Evolutionary conservation across 768 basidiomycete genomes (phyloP).

Genomic region (Phaffia australis): DNA sequence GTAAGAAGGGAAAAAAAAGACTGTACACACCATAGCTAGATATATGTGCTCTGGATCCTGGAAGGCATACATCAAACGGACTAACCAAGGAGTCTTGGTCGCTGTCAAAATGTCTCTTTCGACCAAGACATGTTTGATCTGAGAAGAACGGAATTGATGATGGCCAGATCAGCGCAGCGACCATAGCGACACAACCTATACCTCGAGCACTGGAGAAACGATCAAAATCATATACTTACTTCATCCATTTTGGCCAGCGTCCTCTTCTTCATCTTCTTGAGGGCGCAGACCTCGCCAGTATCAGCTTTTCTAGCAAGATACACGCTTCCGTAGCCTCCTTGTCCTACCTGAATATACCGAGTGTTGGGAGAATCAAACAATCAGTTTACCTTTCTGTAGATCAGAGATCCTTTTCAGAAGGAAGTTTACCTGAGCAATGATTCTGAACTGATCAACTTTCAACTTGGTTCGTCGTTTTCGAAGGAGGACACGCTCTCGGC

Average conservation of each 20-base stretch:
- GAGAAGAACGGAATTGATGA: neutral
- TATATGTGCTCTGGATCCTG: conserved; percentile 85
- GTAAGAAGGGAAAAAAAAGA: neutral
- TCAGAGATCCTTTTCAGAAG: neutral
- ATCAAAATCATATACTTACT: conserved; percentile 41
- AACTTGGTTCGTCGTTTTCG: conserved; percentile 85
- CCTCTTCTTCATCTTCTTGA: conserved; percentile 94
- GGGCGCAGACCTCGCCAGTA: conserved; percentile 87
- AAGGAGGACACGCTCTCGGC: conserved; percentile 84
- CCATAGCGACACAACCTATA: neutral
- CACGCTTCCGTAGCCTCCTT: conserved; percentile 97
- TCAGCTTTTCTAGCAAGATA: conserved; percentile 91
- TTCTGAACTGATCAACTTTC: conserved; percentile 88
- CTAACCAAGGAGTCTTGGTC: conserved; percentile 96
- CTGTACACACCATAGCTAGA: conserved; percentile 63
- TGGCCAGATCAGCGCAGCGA: neutral
- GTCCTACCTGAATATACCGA: conserved; percentile 54
- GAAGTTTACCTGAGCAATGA: conserved; percentile 63
- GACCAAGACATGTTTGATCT: conserved; percentile 95
- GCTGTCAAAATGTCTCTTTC: conserved; percentile 96
- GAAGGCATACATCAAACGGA: conserved; percentile 87
- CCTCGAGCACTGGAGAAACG: neutral
- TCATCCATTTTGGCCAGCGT: conserved; percentile 98
- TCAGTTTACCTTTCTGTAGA: neutral
- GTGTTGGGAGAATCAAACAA: neutral